These are phyloP conservation scores for Solanum phureja DNA, from an alignment of 257 asterid genomes.

Conservation along the genomic window DNA sequence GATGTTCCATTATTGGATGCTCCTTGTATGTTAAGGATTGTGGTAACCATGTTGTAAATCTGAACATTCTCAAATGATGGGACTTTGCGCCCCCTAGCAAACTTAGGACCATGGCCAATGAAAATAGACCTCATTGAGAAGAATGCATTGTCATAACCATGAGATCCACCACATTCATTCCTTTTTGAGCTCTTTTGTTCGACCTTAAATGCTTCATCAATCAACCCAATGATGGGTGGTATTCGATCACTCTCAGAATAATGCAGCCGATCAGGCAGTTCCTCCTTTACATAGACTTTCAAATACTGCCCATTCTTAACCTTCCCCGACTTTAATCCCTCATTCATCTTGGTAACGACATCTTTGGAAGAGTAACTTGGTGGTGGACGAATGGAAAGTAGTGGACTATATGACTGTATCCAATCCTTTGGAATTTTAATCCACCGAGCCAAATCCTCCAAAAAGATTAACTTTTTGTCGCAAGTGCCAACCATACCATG, in stretches of 20 bases:
- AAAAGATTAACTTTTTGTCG: constrained; percentile 44
- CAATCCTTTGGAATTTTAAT: constrained; percentile 40
- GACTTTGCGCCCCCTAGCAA: constrained; percentile 45
- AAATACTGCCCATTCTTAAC: constrained; percentile 46
- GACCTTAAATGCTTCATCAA: constrained; percentile 54
- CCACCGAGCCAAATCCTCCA: constrained; percentile 52
- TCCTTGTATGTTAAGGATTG: constrained; percentile 41
- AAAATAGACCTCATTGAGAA: constrained; percentile 76
- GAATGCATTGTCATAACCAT: constrained; percentile 63
- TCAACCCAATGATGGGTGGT: constrained; percentile 53
- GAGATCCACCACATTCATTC: constrained; percentile 76
- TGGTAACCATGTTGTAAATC: constrained; percentile 61
- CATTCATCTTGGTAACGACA: constrained; percentile 52
- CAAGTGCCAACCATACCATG: constrained; percentile 81
- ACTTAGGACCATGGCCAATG: constrained; percentile 63
- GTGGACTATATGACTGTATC: constrained; percentile 50
- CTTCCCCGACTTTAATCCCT: constrained; percentile 47
- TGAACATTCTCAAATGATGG: constrained; percentile 66
- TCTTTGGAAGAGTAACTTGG: constrained; percentile 19
- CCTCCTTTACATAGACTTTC: constrained; percentile 62
- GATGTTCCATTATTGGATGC: constrained; percentile 56
- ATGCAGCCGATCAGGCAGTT: constrained; percentile 54
- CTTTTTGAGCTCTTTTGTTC: constrained; percentile 27
- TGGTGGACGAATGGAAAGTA: constrained; percentile 52
- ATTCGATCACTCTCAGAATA: constrained; percentile 44